phyloP scores from a whole-genome alignment of 2,329 filamentous ascomycete genomes.

The Penicillium sp. region DNA sequence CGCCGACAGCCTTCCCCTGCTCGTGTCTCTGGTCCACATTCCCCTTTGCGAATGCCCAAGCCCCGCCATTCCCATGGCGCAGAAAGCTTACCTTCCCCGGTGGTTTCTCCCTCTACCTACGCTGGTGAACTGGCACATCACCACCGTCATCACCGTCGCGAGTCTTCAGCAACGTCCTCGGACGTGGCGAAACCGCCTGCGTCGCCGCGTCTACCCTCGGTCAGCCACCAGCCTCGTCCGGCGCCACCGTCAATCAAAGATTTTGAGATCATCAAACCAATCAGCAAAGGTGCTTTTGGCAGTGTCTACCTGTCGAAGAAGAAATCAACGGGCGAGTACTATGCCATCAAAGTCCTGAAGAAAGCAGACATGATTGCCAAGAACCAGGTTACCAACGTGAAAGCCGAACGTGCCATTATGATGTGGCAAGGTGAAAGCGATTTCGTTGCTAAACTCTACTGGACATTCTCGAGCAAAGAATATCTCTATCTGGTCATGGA shows the following conservation, averaged over 20 bases:
- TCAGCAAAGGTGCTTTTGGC: constrained; percentile 97
- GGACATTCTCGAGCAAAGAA: constrained; percentile 99
- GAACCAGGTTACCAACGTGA: constrained; percentile 98
- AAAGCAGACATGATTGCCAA: constrained; percentile 99
- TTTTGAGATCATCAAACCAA: constrained; percentile 98
- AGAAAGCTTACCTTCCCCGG: constrained; percentile 68
- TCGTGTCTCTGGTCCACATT: constrained; percentile 70
- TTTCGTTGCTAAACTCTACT: constrained; percentile 97
- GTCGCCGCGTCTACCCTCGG: constrained; percentile 76
- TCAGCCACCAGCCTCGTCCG: constrained; percentile 78
- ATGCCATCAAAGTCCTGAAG: constrained; percentile 96
- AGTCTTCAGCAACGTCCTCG: constrained; percentile 86
- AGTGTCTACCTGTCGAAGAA: constrained; percentile 98
- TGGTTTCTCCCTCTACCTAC: constrained; percentile 82
- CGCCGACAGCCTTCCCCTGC: constrained; percentile 87
- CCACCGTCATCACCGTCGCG: constrained; percentile 72
- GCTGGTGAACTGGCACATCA: constrained; percentile 64
- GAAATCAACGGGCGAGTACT: constrained; percentile 97
- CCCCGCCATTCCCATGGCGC: constrained; percentile 62
- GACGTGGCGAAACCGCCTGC: constrained; percentile 65
- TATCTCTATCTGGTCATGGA: constrained; percentile 99
- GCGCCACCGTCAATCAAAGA: constrained; percentile 97
- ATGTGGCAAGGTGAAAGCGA: constrained; percentile 99
- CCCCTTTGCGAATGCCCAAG: constrained; percentile 81
- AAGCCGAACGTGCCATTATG: constrained; percentile 98